Conservation (phyloP, 140 eudicot genomes). For the Anethum foeniculum region DNA sequence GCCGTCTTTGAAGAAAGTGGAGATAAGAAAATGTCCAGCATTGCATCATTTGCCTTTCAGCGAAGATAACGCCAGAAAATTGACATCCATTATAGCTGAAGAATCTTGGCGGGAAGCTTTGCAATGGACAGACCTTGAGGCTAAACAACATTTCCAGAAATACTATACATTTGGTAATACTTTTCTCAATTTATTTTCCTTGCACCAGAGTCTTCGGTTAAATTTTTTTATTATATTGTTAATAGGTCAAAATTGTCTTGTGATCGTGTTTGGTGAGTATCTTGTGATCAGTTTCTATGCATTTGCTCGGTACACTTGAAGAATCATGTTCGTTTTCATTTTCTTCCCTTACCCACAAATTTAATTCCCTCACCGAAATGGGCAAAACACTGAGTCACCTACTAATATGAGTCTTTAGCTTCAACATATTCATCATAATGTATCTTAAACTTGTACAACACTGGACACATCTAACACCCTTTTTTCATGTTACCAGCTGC, state of each 20-base stretch:
- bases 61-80: background rate
- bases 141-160: background rate
- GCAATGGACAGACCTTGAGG: background rate
- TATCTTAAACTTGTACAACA: background rate
- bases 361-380: background rate
- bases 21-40: background rate
- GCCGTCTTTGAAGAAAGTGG: slow-evolving; percentile 1
- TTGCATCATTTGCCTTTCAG: background rate
- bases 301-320: background rate
- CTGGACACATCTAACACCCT: background rate
- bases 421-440: background rate
- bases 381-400: too few relatives aligned
- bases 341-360: background rate
- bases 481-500: background rate
- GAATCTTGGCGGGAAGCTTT: slow-evolving; percentile 4
- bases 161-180: background rate
- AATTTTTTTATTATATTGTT: background rate
- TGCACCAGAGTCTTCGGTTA: background rate
- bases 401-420: too few relatives aligned
- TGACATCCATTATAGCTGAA: slow-evolving; percentile 2
- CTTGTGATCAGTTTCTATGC: background rate
- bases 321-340: background rate
- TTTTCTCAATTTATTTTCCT: background rate
- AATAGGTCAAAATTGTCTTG: too few relatives aligned
- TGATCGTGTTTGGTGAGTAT: background rate